A percentile compares a stretch with the other conserved stretches of the same genome.
Evolutionary conservation across 1,139 yeast genomes (phyloP).

Genomic region (Pichia sp.): DNA sequence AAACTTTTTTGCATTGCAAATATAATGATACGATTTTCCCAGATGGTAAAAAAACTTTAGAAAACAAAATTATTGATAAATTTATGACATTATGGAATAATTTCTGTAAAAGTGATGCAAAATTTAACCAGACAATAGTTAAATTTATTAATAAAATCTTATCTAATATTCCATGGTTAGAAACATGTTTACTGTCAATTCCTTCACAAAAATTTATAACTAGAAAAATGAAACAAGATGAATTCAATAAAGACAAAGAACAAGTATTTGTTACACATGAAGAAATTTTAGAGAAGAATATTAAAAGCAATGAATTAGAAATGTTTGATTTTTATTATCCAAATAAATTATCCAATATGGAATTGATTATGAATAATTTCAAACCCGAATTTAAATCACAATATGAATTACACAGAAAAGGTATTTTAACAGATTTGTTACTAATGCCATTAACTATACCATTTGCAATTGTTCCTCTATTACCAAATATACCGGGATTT

Average conservation of each 20-base stretch:
- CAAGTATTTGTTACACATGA: conserved; percentile 10
- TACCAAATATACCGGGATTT: conserved; percentile 95
- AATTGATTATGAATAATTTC: conserved; percentile 24
- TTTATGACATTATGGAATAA: conserved; percentile 44
- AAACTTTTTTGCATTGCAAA: conserved; percentile 54
- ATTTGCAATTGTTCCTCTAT: conserved; percentile 70
- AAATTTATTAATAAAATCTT: conserved; percentile 34
- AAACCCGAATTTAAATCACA: conserved; percentile 28
- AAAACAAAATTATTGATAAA: conserved; percentile 34
- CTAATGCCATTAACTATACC: conserved; percentile 80
- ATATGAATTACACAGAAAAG: conserved; percentile 37
- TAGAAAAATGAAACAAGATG: conserved; percentile 35
- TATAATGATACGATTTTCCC: conserved; percentile 37
- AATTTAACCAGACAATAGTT: conserved; percentile 38
- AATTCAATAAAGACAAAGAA: conserved; percentile 3
- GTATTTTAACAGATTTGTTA: conserved; percentile 44
- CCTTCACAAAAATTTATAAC: conserved; percentile 45
- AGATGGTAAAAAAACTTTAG: conserved; percentile 33
- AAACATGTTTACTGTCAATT: conserved; percentile 44
- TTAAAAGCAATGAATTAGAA: conserved; percentile 20
- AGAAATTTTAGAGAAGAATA: conserved; percentile 13
- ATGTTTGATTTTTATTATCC: conserved; percentile 30
- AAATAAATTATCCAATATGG: conserved; percentile 18
- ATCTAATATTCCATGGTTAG: conserved; percentile 46
- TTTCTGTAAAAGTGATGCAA: conserved; percentile 34